phyloP scores from a whole-genome alignment of 805 yeast genomes.

The Pichia paraexigua region DNA sequence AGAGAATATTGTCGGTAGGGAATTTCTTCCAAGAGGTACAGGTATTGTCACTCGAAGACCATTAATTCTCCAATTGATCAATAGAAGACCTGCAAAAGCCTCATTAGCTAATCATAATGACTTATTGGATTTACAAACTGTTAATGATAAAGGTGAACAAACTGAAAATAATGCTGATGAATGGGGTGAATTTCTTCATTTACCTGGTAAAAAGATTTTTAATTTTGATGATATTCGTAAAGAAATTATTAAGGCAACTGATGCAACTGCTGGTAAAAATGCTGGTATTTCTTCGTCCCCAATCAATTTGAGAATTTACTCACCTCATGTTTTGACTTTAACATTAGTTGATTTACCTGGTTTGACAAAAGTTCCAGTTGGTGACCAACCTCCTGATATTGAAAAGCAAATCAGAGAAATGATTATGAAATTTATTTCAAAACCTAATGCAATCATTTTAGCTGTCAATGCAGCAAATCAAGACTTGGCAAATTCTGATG shows the following conservation, averaged over 20 bases:
- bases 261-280: slow-evolving; percentile 69
- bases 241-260: slow-evolving; percentile 90
- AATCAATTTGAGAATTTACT: slow-evolving; percentile 83
- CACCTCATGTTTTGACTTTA: slow-evolving; percentile 89
- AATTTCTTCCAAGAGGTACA: slow-evolving; percentile 85
- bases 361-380: slow-evolving; percentile 95
- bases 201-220: slow-evolving; percentile 80
- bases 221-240: slow-evolving; percentile 82
- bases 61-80: slow-evolving; percentile 70
- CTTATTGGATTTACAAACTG: slow-evolving; percentile 37
- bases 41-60: slow-evolving; percentile 93
- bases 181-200: slow-evolving; percentile 97
- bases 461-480: slow-evolving; percentile 96
- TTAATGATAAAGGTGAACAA: slow-evolving; percentile 38
- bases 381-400: slow-evolving; percentile 97
- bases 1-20: slow-evolving; percentile 87
- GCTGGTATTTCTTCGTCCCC: slow-evolving; percentile 91
- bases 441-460: slow-evolving; percentile 89
- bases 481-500: slow-evolving; percentile 95
- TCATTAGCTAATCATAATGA: slow-evolving; percentile 21
- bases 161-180: slow-evolving; percentile 72
- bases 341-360: slow-evolving; percentile 97
- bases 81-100: slow-evolving; percentile 38
- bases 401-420: slow-evolving; percentile 90
- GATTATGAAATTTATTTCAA: slow-evolving; percentile 86